Conservation (phyloP, 805 yeast genomes). For the Candida xyloterini region DNA sequence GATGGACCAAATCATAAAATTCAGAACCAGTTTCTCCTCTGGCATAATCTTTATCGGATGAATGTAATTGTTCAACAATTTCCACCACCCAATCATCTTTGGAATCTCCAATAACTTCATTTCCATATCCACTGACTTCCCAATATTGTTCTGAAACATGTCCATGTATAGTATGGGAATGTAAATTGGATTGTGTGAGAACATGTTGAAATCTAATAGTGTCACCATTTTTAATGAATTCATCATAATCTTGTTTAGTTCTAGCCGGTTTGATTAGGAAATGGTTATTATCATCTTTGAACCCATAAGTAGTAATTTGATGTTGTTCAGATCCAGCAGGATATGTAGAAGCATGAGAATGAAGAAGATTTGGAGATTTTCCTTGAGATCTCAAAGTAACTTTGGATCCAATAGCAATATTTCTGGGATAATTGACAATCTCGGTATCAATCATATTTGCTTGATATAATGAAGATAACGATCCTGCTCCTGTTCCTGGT, state of each 20-base stretch:
- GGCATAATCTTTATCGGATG: slow-evolving; percentile 28
- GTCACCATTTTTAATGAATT: slow-evolving; percentile 54
- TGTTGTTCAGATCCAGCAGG: slow-evolving; percentile 94
- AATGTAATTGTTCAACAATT: slow-evolving; percentile 51
- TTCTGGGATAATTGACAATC: slow-evolving; percentile 64
- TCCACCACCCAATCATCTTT: slow-evolving; percentile 80
- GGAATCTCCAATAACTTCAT: slow-evolving; percentile 57
- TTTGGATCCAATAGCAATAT: slow-evolving; percentile 53
- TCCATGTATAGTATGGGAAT: slow-evolving; percentile 64
- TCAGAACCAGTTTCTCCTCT: slow-evolving; percentile 33
- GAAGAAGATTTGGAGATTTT: slow-evolving; percentile 70
- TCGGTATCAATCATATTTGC: slow-evolving; percentile 68
- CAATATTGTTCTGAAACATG: slow-evolving; percentile 48
- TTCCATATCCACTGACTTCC: slow-evolving; percentile 77
- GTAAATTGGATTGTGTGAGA: slow-evolving; percentile 62
- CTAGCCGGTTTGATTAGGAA: slow-evolving; percentile 51
- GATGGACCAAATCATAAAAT: slow-evolving; percentile 58
- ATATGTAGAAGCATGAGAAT: slow-evolving; percentile 79
- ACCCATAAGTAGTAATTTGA: slow-evolving; percentile 95
- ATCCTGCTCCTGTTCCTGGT: slow-evolving; percentile 74
- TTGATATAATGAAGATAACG: slow-evolving; percentile 77
- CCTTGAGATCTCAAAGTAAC: slow-evolving; percentile 70
- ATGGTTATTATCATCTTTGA: slow-evolving; percentile 79
- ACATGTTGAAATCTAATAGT: slow-evolving; percentile 61
- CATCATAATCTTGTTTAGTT: slow-evolving; percentile 19